Base-by-base conservation (phyloP, 805 yeast species). In the Ogataea nitratoaversa region DNA sequence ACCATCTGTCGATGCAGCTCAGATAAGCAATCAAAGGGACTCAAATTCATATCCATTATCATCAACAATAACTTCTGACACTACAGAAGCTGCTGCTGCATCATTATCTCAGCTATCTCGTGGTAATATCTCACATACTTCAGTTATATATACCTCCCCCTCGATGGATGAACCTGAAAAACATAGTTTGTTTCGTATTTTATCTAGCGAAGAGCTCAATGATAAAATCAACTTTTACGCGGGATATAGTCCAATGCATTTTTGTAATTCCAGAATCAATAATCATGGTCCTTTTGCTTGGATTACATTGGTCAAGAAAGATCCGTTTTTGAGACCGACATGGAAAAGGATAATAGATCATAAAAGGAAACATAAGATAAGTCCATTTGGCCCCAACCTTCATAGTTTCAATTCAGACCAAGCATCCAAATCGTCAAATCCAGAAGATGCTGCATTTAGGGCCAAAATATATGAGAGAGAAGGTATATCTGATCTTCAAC, bases 201-300 rank as follows among this genome's bases (percentile, higher is more conserved):
- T 38, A 14, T 41, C 53, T 2, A 46, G 48, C 3, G 38, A 60
- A 19, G 49, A 58, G 13, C 50, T 58, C 0, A 54, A 64, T 17
- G 77, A 70, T 11, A 41, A 42, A 1, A 59, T 77, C 6, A 65
- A 71, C 38, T 60, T 76, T 25, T 70, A 65, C 43, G 58, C 57
- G 1, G 74, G 72, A 2, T 65, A 65, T 46, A 46, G 67, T 3
- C 71, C 82, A 0, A 62, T 74, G 40, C 57, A 67, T 37, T 44
- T 66, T 14, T 64, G 63, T 20, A 68, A 64, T 36, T 59, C 68
- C 3, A 56, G 76, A 32, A 56, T 70, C 24, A 65, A 66, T 43
- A 68, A 70, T 48, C 71, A 67, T 54, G 84, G 82, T 1, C 78
- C 82, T 0, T 63, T 76, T 27, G 56, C 79, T 1, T 71, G 78